Base-by-base conservation (phyloP, 2,329 filamentous ascomycete species). In the Xenosphaeropsis pyriputrescens region DNA sequence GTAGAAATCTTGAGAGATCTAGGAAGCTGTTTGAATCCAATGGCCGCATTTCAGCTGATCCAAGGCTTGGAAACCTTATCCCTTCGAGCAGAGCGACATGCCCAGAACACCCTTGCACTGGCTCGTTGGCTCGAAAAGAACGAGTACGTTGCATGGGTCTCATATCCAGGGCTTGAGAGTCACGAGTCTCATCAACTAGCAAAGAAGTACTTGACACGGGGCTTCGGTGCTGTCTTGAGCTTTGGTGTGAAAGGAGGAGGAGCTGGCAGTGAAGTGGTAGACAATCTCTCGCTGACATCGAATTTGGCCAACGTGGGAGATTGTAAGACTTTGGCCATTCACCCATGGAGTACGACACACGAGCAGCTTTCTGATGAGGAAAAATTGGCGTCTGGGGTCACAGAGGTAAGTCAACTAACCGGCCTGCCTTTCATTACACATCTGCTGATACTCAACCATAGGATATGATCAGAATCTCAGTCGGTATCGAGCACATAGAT, bases 261-360 rank as follows among this genome's bases (percentile, higher is more conserved):
- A 43, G 85, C 82, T 13, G 89, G 91, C 43, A 82, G 76, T 57
- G 77, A 86, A 60, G 75, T 96, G 22, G 91, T 96, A 37, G 91
- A 98, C 60, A 77, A 77, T 49, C 93, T 98, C 67, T 91, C 93
- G 70, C 64, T 98, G 48, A 85, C 96, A 51, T 93, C 85, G 14
- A 95, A 96, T 62, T 65, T 96, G 48, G 91, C 91, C 41, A 98
- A 98, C 56, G 88, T 96, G 18, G 89, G 89, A 41, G 89, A 96
- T 58, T 84, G 83, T 35, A 96, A 96, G 72, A 93, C 88, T 6
- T 66, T 95, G 44, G 88, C 88, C 17, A 93, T 95, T 50, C 88
- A 95, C 61, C 89, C 89, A 16, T 94, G 86, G 85, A 83, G 79
- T 5, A 95, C 89, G 2, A 96, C 89, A 2, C 89, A 96, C 58